These are phyloP conservation scores for Neurospora sp. DNA, from an alignment of 495 filamentous ascomycete genomes.

Conservation along the genomic window DNA sequence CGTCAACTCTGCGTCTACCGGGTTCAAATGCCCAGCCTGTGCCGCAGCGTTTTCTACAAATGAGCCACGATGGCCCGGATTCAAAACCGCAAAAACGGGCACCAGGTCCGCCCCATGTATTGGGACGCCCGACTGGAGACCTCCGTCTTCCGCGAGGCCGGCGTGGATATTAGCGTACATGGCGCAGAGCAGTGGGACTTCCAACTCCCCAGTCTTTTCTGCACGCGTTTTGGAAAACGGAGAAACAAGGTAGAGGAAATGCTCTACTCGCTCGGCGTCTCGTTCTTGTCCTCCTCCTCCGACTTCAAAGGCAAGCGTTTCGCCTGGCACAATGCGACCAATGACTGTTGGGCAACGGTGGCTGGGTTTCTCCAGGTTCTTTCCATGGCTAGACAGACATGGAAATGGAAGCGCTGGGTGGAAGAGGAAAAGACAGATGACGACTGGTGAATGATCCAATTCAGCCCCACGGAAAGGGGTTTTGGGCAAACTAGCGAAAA, in stretches of 20 bases:
- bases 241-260: background rate
- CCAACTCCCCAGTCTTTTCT: background rate
- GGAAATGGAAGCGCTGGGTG: background rate
- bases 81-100: no score
- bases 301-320: background rate
- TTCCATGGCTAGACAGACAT: background rate
- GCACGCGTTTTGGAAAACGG: background rate
- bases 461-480: no score
- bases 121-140: background rate
- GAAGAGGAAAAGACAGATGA: background rate
- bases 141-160: background rate
- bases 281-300: background rate
- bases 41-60: background rate
- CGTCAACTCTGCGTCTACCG: background rate
- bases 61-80: background rate
- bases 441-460: background rate
- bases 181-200: background rate
- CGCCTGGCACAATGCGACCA: background rate
- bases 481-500: no score
- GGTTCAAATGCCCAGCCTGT: background rate
- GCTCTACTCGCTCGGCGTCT: background rate
- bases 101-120: background rate
- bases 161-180: background rate
- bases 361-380: background rate
- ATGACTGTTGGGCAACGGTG: background rate